These are phyloP conservation scores for Aspergillus caelatus DNA, from an alignment of 2,329 filamentous ascomycete species.

Conservation along the genomic window DNA sequence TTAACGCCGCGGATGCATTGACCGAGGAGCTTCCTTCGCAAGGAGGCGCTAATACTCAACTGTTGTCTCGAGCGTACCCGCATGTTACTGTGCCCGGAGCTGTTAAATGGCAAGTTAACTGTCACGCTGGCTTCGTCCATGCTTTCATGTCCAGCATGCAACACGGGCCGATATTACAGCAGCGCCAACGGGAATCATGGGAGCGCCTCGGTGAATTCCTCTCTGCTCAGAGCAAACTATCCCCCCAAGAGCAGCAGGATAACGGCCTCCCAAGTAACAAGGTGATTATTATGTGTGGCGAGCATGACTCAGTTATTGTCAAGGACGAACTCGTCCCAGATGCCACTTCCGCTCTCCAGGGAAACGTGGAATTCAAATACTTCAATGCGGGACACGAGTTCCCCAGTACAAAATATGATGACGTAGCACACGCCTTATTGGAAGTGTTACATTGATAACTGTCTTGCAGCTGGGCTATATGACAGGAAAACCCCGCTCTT, in stretches of 20 bases:
- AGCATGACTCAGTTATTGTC: conserved; percentile 68
- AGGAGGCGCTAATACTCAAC: conserved; percentile 41
- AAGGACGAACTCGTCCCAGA: conserved; percentile 66
- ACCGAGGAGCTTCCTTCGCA: conserved; percentile 44
- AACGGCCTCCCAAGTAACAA: conserved; percentile 47
- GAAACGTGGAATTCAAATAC: conserved; percentile 59
- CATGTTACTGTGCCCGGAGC: conserved; percentile 62
- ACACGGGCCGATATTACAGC: conserved; percentile 68
- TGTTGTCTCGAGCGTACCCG: conserved; percentile 56
- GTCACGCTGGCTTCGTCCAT: conserved; percentile 68
- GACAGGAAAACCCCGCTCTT: neutral
- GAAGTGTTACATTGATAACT: conserved; percentile 33
- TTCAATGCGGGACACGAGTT: conserved; percentile 71
- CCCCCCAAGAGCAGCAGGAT: conserved; percentile 29
- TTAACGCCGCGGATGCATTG: conserved; percentile 45
- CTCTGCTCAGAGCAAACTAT: conserved; percentile 40
- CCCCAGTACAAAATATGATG: conserved; percentile 62
- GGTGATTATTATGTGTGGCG: conserved; percentile 68
- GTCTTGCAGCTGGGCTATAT: neutral
- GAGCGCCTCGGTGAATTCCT: conserved; percentile 56
- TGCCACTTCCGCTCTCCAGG: conserved; percentile 59
- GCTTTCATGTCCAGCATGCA: conserved; percentile 73
- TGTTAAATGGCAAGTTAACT: conserved; percentile 69
- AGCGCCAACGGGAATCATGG: conserved; percentile 63
- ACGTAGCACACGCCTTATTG: conserved; percentile 59